A percentile compares a stretch with the other conserved stretches of the same genome.
phyloP scores from a whole-genome alignment of 352 stramenopile species.

The Saprolegnia diclina region DNA sequence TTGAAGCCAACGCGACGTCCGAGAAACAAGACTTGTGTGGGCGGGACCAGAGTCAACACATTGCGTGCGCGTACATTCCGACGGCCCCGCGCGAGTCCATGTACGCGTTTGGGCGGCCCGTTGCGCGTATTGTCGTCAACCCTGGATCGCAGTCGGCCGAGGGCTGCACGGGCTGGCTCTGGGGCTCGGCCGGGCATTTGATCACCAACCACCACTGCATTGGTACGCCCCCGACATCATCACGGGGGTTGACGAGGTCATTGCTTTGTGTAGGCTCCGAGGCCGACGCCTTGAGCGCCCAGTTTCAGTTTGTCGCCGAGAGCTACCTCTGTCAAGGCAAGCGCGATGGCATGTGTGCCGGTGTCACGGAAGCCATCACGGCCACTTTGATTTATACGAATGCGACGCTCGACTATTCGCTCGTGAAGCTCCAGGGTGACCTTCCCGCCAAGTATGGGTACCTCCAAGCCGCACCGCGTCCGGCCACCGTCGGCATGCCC shows the following conservation, averaged over 20 bases:
- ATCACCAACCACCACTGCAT: constrained; percentile 75
- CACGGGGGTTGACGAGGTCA: background rate
- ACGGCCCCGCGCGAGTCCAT: background rate
- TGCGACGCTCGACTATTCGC: constrained; percentile 49
- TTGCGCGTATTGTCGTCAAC: constrained; percentile 21
- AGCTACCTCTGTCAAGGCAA: constrained; percentile 17
- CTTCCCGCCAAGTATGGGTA: constrained; percentile 51
- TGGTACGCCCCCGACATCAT: constrained; percentile 13
- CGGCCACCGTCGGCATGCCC: constrained; percentile 33
- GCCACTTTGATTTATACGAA: constrained; percentile 45
- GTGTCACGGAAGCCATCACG: constrained; percentile 40
- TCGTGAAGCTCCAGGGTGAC: constrained; percentile 44
- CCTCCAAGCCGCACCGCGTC: constrained; percentile 39
- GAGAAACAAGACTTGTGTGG: background rate
- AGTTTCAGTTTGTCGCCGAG: constrained; percentile 62
- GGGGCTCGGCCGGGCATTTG: constrained; percentile 52
- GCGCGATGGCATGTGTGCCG: constrained; percentile 41
- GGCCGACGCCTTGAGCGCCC: constrained; percentile 36
- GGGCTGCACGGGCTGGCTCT: constrained; percentile 52
- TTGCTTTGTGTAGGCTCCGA: constrained; percentile 28
- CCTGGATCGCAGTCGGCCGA: constrained; percentile 4
- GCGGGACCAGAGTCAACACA: constrained; percentile 16
- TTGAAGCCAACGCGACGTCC: background rate
- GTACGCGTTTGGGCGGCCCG: constrained; percentile 7
- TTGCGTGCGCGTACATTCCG: constrained; percentile 2